Percentiles rank a stretch among this genome's conserved stretches.
Evolutionary conservation across 1,284 basidiomycete species (phyloP).

Genomic region (Malassezia nana): DNA sequence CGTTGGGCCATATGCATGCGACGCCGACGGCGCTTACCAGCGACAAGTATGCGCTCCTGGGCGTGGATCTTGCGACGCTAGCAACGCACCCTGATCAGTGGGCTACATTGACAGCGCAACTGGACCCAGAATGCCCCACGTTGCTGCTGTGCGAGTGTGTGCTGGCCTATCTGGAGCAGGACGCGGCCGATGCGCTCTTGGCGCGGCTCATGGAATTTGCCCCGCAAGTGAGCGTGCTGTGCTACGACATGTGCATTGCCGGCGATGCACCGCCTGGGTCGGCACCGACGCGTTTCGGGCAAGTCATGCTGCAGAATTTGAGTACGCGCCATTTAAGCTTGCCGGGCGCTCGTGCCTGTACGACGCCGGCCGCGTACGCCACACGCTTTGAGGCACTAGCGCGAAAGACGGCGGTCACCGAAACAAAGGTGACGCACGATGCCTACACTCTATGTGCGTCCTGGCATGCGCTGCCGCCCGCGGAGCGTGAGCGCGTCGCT

Average conservation of each 20-base stretch:
- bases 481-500: constrained; percentile 19
- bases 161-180: constrained; percentile 33
- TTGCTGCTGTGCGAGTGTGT: constrained; percentile 46
- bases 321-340: constrained; percentile 32
- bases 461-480: constrained; percentile 2
- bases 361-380: constrained; percentile 25
- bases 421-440: neutral
- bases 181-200: constrained; percentile 25
- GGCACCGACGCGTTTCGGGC: constrained; percentile 29
- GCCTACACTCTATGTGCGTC: constrained; percentile 2
- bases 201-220: constrained; percentile 11
- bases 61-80: constrained; percentile 17
- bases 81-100: neutral
- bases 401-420: neutral
- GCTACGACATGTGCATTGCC: constrained; percentile 42
- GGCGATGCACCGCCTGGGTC: constrained; percentile 20
- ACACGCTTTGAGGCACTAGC: constrained; percentile 20
- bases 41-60: constrained; percentile 19
- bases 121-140: constrained; percentile 25
- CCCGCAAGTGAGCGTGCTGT: constrained; percentile 17
- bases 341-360: constrained; percentile 31
- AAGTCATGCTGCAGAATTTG: constrained; percentile 46
- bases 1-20: neutral
- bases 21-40: constrained; percentile 9
- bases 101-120: constrained; percentile 4